phyloP scores from a whole-genome alignment of 306 rosid genomes.

The Cercis canadensis region DNA sequence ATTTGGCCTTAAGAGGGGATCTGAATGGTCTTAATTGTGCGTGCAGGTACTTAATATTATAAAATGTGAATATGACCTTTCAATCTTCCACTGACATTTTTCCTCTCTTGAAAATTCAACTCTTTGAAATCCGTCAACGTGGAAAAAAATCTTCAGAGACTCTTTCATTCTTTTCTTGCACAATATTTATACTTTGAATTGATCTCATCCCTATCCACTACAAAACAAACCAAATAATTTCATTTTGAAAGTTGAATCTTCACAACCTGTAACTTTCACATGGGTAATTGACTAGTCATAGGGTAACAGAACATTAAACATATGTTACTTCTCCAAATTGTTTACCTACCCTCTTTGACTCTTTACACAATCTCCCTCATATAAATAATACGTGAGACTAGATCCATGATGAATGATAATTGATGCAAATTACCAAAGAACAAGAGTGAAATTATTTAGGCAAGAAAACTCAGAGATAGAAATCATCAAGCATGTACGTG shows the following conservation, averaged over 20 bases:
- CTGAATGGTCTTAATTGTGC: too few species aligned
- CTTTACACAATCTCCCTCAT: neutral
- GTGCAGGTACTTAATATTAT: too few species aligned
- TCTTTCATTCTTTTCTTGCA: neutral
- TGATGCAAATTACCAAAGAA: neutral
- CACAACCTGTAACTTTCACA: too few species aligned
- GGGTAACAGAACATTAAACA: too few species aligned
- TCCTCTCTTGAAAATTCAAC: neutral
- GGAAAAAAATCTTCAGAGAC: neutral
- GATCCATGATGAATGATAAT: too few species aligned
- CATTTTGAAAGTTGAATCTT: too few species aligned
- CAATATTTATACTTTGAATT: neutral
- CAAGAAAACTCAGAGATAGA: neutral
- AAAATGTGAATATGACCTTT: too few species aligned
- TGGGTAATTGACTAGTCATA: too few species aligned
- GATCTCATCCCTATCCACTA: neutral
- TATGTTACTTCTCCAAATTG: too few species aligned
- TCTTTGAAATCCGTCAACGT: neutral
- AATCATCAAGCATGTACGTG: slow-evolving; percentile 1
- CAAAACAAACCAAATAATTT: neutral
- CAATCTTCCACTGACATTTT: neutral
- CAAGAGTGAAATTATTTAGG: too few species aligned
- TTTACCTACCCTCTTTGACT: neutral
- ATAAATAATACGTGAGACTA: too few species aligned
- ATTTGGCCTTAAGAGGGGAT: too few species aligned